These are phyloP conservation scores for Solanum dulcamara DNA, from an alignment of 257 asterid species.

Conservation along the genomic window DNA sequence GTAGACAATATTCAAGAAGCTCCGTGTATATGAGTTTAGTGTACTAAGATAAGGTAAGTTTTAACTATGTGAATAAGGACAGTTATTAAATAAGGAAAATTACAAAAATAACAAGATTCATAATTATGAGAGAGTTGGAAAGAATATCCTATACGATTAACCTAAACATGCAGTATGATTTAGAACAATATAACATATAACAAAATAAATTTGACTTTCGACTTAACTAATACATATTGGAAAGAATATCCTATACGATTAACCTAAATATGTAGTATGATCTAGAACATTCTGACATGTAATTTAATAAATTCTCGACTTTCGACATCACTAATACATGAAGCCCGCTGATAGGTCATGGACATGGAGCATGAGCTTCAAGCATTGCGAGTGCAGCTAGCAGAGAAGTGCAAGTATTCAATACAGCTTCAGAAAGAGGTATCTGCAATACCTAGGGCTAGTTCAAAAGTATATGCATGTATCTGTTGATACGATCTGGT, in stretches of 20 bases:
- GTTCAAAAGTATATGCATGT: not conserved
- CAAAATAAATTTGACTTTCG: not conserved
- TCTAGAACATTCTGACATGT: not conserved
- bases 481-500: not conserved
- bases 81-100: not conserved
- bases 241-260: not conserved
- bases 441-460: not conserved
- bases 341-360: slow-evolving; percentile 46
- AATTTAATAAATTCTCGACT: not conserved
- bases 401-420: slow-evolving; percentile 32
- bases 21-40: not conserved
- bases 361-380: slow-evolving; percentile 96
- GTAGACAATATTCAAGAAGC: not conserved
- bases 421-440: slow-evolving; percentile 47
- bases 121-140: not conserved
- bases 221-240: not conserved
- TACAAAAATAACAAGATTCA: not conserved
- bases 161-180: not conserved
- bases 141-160: not conserved
- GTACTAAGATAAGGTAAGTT: not conserved
- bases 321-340: not conserved
- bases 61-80: not conserved
- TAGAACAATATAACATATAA: not conserved
- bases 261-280: not conserved
- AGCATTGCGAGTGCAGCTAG: slow-evolving; percentile 79